Evolutionary conservation across 1,284 basidiomycete genomes (phyloP).

Genomic region (Papiliotrema laurentii): DNA sequence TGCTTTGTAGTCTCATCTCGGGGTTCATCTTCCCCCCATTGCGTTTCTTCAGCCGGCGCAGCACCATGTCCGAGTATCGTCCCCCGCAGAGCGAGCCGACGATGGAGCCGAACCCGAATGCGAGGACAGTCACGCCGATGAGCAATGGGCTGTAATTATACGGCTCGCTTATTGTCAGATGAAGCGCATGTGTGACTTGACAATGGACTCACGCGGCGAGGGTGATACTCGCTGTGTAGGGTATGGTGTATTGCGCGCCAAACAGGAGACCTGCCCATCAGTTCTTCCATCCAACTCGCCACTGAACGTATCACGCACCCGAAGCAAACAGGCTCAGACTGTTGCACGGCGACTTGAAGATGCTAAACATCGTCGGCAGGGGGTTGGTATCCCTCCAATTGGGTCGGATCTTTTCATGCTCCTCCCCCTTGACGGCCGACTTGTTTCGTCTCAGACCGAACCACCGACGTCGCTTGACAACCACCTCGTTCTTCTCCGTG

Average conservation of each 20-base stretch:
- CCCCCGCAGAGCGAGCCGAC: constrained; percentile 70
- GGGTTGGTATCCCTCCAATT: constrained; percentile 70
- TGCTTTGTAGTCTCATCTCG: constrained; percentile 72
- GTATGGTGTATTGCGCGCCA: constrained; percentile 61
- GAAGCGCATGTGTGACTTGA: neutral
- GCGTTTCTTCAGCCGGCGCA: constrained; percentile 56
- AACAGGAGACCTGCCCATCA: constrained; percentile 58
- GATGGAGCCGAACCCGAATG: constrained; percentile 66
- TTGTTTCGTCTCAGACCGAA: constrained; percentile 6
- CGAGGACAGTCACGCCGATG: constrained; percentile 69
- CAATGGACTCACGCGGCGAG: constrained; percentile 26
- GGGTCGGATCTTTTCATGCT: constrained; percentile 53
- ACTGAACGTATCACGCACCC: constrained; percentile 51
- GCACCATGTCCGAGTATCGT: constrained; percentile 65
- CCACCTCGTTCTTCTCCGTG: constrained; percentile 11
- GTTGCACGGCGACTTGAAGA: constrained; percentile 64
- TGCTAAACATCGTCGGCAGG: constrained; percentile 56
- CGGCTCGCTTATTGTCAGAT: constrained; percentile 40
- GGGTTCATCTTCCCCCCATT: constrained; percentile 62
- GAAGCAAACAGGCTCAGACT: constrained; percentile 63
- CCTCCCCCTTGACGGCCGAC: constrained; percentile 15
- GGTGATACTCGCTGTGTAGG: constrained; percentile 68
- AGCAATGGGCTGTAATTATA: constrained; percentile 68
- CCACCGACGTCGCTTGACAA: constrained; percentile 10
- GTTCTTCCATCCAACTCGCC: neutral